Evolutionary conservation across 352 stramenopile genomes (phyloP).

Genomic region (Elongisporangium prolatum): DNA sequence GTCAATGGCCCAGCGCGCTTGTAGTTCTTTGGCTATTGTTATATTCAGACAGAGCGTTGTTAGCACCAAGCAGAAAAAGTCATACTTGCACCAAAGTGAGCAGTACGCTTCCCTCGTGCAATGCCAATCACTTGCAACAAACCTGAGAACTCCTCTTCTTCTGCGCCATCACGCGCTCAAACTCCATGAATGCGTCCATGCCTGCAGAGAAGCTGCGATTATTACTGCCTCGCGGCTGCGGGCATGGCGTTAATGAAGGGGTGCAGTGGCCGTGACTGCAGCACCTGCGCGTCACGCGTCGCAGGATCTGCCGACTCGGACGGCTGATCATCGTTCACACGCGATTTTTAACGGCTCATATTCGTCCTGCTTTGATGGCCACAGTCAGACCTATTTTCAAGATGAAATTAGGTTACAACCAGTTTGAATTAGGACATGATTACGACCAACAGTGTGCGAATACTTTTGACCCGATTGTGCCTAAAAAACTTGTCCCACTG

Average conservation of each 20-base stretch:
- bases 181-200: constrained; percentile 85
- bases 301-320: not conserved
- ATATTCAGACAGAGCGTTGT: not conserved
- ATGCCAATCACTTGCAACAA: not conserved
- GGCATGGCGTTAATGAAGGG: not conserved
- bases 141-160: constrained; percentile 49
- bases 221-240: not conserved
- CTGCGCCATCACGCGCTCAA: constrained; percentile 75
- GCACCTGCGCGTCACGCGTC: not conserved
- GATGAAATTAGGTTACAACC: too few species aligned
- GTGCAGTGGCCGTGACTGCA: not conserved
- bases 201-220: constrained; percentile 16
- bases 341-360: not conserved
- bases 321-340: not conserved
- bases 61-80: not conserved
- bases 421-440: not conserved
- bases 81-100: not conserved
- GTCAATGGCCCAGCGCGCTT: constrained; percentile 26
- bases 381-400: not conserved
- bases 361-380: not conserved
- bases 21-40: constrained; percentile 14
- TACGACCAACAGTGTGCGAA: not conserved
- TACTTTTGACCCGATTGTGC: not conserved
- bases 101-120: not conserved
- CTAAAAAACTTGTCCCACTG: not conserved